These are phyloP conservation scores for Phlyctochytrium arcticum DNA, from an alignment of 192 early-diverging fungal genomes.

Conservation along the genomic window DNA sequence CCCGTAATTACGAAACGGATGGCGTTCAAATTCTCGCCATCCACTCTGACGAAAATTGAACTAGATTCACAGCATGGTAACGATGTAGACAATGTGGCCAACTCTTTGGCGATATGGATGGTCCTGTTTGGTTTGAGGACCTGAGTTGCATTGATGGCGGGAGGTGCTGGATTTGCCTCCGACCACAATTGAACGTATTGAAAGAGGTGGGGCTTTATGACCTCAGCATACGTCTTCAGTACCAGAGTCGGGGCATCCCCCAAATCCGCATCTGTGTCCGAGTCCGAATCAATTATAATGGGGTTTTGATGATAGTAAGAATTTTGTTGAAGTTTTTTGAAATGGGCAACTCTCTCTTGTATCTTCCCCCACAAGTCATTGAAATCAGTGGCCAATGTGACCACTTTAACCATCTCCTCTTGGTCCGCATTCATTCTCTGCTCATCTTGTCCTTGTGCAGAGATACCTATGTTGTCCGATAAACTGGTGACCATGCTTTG, in stretches of 20 bases:
- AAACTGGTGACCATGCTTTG: neutral
- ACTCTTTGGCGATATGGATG: conserved; percentile 10
- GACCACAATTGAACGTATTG: neutral
- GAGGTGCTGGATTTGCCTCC: neutral
- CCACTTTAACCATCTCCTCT: neutral
- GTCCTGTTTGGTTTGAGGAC: neutral
- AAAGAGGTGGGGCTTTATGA: neutral
- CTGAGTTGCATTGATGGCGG: neutral
- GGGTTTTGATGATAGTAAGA: too few species aligned
- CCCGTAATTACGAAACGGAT: conserved; percentile 37
- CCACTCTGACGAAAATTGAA: conserved; percentile 21
- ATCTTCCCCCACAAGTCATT: conserved; percentile 9
- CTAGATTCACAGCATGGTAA: conserved; percentile 22
- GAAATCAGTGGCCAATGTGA: neutral
- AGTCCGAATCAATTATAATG: neutral
- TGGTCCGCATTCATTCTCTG: neutral
- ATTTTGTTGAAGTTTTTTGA: neutral
- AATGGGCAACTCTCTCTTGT: neutral
- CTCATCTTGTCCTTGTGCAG: neutral
- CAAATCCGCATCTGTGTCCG: neutral
- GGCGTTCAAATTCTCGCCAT: conserved; percentile 13
- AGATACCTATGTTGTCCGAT: neutral
- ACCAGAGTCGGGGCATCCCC: neutral
- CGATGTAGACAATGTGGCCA: conserved; percentile 1
- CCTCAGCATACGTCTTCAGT: neutral